Evolutionary conservation across 2,329 filamentous ascomycete genomes (phyloP).

Genomic region (Exophiala alcalophila): DNA sequence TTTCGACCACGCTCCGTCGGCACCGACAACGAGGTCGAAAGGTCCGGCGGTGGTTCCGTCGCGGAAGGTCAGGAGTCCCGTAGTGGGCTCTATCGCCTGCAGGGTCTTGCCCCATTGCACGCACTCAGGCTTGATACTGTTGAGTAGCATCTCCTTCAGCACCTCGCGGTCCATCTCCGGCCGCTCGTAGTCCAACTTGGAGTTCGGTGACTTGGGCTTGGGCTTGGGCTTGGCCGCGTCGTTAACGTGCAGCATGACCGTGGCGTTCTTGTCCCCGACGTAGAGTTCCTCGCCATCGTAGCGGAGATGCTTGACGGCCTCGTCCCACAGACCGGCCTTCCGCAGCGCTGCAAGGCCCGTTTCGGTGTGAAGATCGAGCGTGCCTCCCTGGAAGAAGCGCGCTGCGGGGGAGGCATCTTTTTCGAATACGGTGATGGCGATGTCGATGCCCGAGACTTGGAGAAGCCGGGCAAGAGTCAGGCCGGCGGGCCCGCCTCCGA

Average conservation of each 20-base stretch:
- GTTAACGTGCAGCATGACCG: constrained; percentile 32
- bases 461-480: constrained; percentile 39
- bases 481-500: constrained; percentile 36
- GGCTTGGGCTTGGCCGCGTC: constrained; percentile 11
- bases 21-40: constrained; percentile 45
- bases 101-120: constrained; percentile 35
- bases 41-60: constrained; percentile 31
- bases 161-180: constrained; percentile 40
- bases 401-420: constrained; percentile 31
- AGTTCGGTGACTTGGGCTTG: not conserved
- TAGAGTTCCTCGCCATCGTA: constrained; percentile 45
- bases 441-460: constrained; percentile 16
- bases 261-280: constrained; percentile 41
- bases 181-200: constrained; percentile 19
- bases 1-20: constrained; percentile 45
- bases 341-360: constrained; percentile 37
- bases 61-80: constrained; percentile 33
- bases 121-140: constrained; percentile 31
- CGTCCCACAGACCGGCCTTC: constrained; percentile 34
- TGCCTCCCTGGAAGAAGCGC: constrained; percentile 37
- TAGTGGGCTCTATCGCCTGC: constrained; percentile 12
- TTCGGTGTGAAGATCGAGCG: constrained; percentile 37
- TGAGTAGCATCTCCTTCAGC: constrained; percentile 36
- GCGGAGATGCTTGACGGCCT: constrained; percentile 35
- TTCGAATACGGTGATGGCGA: constrained; percentile 35